A percentile compares a stretch with the other conserved stretches of the same genome.
Evolutionary conservation across 2,329 filamentous ascomycete genomes (phyloP).

Genomic region (Phyllosticta citribraziliensis): DNA sequence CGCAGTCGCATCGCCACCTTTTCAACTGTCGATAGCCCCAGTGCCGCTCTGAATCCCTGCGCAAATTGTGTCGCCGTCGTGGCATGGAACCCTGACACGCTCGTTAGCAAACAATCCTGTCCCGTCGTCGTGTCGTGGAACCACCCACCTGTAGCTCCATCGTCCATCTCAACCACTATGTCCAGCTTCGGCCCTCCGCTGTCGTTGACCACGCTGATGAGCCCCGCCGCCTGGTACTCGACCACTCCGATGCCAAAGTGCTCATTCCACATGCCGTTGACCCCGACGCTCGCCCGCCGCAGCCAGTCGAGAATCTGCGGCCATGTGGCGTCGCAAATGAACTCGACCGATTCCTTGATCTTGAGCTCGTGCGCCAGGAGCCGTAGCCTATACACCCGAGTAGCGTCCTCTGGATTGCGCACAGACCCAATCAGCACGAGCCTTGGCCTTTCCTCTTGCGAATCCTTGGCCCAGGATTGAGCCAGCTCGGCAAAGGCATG

Average conservation of each 20-base stretch:
- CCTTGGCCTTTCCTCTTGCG: slow-evolving; percentile 46
- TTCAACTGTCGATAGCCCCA: slow-evolving; percentile 54
- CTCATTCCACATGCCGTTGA: slow-evolving; percentile 99
- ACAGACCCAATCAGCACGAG: slow-evolving; percentile 87
- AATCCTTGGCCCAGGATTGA: slow-evolving; percentile 20
- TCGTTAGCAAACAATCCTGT: slow-evolving; percentile 2
- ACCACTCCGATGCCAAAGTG: slow-evolving; percentile 98
- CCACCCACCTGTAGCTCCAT: slow-evolving; percentile 62
- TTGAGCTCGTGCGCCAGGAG: slow-evolving; percentile 77
- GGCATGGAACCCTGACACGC: slow-evolving; percentile 65
- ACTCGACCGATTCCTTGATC: slow-evolving; percentile 65
- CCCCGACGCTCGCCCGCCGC: slow-evolving; percentile 66
- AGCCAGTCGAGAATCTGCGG: slow-evolving; percentile 75
- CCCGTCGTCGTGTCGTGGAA: neutral
- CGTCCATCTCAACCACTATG: slow-evolving; percentile 76
- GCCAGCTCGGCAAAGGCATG: slow-evolving; percentile 74
- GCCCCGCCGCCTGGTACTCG: slow-evolving; percentile 90
- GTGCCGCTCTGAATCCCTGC: slow-evolving; percentile 64
- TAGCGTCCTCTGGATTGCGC: slow-evolving; percentile 71
- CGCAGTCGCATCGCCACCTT: slow-evolving; percentile 64
- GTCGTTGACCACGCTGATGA: slow-evolving; percentile 88
- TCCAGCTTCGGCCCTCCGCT: slow-evolving; percentile 88
- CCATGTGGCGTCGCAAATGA: slow-evolving; percentile 86
- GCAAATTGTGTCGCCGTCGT: slow-evolving; percentile 72
- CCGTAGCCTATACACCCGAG: slow-evolving; percentile 77